These are phyloP conservation scores for Aureococcus anophagefferens DNA, from an alignment of 108 stramenopile species.

Conservation along the genomic window DNA sequence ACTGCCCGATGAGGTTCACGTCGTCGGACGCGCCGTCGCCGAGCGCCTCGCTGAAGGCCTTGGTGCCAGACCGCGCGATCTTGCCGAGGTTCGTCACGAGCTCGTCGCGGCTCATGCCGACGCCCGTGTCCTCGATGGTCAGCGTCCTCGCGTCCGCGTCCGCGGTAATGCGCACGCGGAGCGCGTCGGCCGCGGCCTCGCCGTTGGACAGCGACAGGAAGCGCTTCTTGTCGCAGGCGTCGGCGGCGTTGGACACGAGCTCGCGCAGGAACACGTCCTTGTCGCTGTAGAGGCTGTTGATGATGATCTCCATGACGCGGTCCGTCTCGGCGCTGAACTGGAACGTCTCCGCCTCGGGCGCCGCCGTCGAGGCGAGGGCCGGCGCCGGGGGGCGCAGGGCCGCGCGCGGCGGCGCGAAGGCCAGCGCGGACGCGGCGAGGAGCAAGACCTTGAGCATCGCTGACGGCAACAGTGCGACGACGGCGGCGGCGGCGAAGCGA, in stretches of 20 bases:
- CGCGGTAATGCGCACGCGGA: conserved; percentile 38
- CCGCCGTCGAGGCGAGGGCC: too few species aligned
- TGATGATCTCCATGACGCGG: conserved; percentile 96
- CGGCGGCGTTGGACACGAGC: conserved; percentile 80
- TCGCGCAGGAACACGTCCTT: conserved; percentile 68
- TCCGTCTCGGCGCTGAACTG: conserved; percentile 84
- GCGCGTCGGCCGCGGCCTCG: not conserved
- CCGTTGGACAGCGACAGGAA: conserved; percentile 68
- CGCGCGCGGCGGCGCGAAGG: too few species aligned
- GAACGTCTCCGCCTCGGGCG: too few species aligned
- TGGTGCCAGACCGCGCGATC: conserved; percentile 84
- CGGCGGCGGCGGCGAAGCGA: too few species aligned
- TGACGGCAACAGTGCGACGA: too few species aligned
- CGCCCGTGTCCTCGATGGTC: conserved; percentile 86
- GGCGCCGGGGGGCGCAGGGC: too few species aligned
- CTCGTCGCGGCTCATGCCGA: conserved; percentile 89
- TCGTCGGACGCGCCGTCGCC: conserved; percentile 64
- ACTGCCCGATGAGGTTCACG: conserved; percentile 91
- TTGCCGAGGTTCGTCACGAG: conserved; percentile 85
- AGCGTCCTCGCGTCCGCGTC: conserved; percentile 62
- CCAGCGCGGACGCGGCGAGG: too few species aligned
- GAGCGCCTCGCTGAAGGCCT: conserved; percentile 67
- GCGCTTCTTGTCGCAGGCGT: conserved; percentile 97
- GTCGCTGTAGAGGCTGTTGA: conserved; percentile 91
- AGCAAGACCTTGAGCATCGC: too few species aligned